Evolutionary conservation across 2,329 filamentous ascomycete genomes (phyloP).

Genomic region (Sordariomycetes sp.): DNA sequence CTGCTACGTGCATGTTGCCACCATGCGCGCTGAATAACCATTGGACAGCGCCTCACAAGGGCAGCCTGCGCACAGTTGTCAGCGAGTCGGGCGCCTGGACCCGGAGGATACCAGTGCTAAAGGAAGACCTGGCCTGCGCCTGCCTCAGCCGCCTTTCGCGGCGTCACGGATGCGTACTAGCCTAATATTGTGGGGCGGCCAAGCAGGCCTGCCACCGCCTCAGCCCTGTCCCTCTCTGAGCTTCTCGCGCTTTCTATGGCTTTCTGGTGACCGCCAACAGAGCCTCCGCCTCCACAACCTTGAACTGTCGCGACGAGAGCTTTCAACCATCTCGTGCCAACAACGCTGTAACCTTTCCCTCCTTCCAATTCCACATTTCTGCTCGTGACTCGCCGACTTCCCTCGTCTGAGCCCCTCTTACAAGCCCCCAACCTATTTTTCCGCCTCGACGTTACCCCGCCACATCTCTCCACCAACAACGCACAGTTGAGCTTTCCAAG

Average conservation of each 20-base stretch:
- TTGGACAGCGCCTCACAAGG: too few relatives aligned
- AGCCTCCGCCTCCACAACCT: not conserved
- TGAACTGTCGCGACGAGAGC: not conserved
- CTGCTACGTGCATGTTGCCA: too few relatives aligned
- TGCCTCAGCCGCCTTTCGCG: too few relatives aligned
- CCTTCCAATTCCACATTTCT: not conserved
- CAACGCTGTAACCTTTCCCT: not conserved
- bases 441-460: not conserved
- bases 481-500: not conserved
- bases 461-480: not conserved
- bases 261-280: constrained; percentile 2
- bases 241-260: constrained; percentile 31
- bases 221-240: constrained; percentile 23
- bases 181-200: not conserved
- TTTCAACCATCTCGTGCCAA: not conserved
- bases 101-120: too few relatives aligned
- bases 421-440: not conserved
- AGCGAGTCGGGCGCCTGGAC: too few relatives aligned
- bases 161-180: not conserved
- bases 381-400: not conserved
- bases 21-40: too few relatives aligned
- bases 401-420: not conserved
- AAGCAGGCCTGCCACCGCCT: constrained; percentile 1
- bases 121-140: too few relatives aligned
- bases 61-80: too few relatives aligned